phyloP scores from a whole-genome alignment of 106 monocot species.

The Hemerocallis citrina region DNA sequence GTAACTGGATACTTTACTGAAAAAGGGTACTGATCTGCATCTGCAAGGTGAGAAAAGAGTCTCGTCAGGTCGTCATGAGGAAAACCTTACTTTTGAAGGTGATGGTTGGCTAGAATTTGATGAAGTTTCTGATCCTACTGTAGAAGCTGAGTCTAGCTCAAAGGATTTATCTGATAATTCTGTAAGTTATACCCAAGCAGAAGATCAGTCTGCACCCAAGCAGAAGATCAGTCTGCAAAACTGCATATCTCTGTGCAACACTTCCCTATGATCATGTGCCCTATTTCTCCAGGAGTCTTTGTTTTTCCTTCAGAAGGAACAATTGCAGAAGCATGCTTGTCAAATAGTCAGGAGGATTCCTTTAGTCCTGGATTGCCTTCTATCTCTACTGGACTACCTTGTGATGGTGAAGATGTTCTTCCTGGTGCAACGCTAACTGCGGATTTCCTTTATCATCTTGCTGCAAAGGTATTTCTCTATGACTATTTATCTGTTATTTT shows the following conservation, averaged over 20 bases:
- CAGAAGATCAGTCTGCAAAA: conserved; percentile 12
- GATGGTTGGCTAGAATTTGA: conserved; percentile 18
- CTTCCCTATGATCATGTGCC: conserved; percentile 76
- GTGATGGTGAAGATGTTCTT: conserved; percentile 79
- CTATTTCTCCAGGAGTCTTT: conserved; percentile 74
- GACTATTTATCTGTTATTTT: too few relatives aligned
- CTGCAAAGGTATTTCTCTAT: conserved; percentile 49
- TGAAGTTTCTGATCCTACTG: conserved; percentile 17
- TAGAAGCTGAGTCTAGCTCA: conserved; percentile 28
- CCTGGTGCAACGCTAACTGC: conserved; percentile 82
- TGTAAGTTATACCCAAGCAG: too few relatives aligned
- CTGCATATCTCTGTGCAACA: conserved; percentile 64
- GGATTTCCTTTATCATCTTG: conserved; percentile 84
- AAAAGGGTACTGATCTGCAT: conserved; percentile 5
- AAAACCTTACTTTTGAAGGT: conserved; percentile 13
- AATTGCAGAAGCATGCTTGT: conserved; percentile 70
- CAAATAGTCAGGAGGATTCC: conserved; percentile 53
- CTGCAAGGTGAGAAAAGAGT: conserved; percentile 9
- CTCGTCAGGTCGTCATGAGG: conserved; percentile 4
- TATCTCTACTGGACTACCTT: conserved; percentile 49
- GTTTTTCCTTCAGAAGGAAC: conserved; percentile 81
- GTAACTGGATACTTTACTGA: too few relatives aligned
- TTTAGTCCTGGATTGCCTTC: conserved; percentile 83
- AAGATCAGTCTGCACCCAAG: too few relatives aligned
- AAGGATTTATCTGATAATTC: conserved; percentile 12